Evolutionary conservation across 2,329 filamentous ascomycete species (phyloP).

Genomic region (Stagonosporopsis rhizophila): DNA sequence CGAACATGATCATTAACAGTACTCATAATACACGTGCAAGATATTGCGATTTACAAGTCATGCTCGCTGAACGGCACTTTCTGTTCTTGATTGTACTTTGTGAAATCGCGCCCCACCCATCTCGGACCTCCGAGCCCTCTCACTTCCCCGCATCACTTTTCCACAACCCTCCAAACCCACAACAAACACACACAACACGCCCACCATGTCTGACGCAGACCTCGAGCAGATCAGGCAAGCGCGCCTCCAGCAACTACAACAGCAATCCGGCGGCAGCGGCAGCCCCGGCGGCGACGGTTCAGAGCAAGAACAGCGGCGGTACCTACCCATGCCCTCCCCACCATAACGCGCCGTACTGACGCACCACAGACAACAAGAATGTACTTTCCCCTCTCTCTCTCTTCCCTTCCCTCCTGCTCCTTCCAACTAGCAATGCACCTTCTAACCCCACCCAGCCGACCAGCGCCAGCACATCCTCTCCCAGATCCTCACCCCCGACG

Average conservation of each 20-base stretch:
- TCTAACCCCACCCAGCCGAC: constrained; percentile 61
- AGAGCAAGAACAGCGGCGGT: constrained; percentile 61
- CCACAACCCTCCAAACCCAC: not conserved
- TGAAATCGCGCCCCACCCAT: constrained; percentile 10
- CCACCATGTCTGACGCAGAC: constrained; percentile 68
- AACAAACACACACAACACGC: not conserved
- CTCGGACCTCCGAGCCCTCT: constrained; percentile 10
- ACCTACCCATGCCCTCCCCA: not conserved
- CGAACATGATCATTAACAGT: not conserved
- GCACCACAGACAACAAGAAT: constrained; percentile 29
- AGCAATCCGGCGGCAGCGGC: constrained; percentile 64
- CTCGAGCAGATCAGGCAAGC: constrained; percentile 87
- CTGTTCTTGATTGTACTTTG: not conserved
- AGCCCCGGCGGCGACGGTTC: constrained; percentile 54
- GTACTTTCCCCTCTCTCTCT: constrained; percentile 9
- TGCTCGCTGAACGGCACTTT: not conserved
- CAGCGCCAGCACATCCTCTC: constrained; percentile 78
- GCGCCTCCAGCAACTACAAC: constrained; percentile 90
- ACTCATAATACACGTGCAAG: not conserved
- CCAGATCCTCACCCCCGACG: constrained; percentile 94
- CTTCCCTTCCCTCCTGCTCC: not conserved
- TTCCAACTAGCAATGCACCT: constrained; percentile 27
- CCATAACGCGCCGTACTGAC: not conserved
- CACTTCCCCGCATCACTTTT: constrained; percentile 16
- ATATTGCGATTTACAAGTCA: not conserved